Evolutionary conservation across 805 yeast species (phyloP).

Genomic region (Zygosaccharomyces lentus): DNA sequence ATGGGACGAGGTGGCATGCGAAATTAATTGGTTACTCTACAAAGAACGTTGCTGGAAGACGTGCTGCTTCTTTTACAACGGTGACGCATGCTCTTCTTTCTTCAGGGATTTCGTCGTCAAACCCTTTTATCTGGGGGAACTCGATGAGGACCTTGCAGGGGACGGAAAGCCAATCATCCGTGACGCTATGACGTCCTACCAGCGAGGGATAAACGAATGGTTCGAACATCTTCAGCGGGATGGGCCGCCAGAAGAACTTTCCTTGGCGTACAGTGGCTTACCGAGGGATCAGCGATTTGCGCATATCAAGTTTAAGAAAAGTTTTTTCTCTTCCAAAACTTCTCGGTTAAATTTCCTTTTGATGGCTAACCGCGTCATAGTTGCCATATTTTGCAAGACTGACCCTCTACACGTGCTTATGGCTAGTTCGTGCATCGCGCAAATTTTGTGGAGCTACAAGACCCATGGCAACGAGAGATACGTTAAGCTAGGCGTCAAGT

Average conservation of each 20-base stretch:
- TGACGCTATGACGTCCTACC: neutral
- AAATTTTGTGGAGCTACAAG: neutral
- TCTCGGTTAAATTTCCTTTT: too few relatives aligned
- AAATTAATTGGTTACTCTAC: neutral
- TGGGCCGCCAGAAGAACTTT: neutral
- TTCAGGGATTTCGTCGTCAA: constrained; percentile 3
- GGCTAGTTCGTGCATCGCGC: neutral
- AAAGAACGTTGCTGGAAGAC: constrained; percentile 2
- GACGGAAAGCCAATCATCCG: neutral
- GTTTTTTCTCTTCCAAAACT: too few relatives aligned
- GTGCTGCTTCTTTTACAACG: constrained; percentile 1
- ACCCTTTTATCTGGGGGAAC: neutral
- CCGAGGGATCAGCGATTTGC: neutral
- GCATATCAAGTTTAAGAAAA: too few relatives aligned
- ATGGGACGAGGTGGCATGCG: constrained; percentile 5
- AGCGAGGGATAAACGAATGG: neutral
- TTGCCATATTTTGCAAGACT: neutral
- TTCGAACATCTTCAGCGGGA: neutral
- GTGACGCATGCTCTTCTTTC: neutral
- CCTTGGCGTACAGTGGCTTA: neutral
- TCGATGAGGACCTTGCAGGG: neutral
- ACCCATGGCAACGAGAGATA: neutral
- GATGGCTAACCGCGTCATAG: too few relatives aligned
- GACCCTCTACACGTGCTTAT: too few relatives aligned
- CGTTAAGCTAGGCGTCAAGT: neutral